These are phyloP conservation scores for Xylaria arbuscula DNA, from an alignment of 2,329 filamentous ascomycete genomes.

Conservation along the genomic window DNA sequence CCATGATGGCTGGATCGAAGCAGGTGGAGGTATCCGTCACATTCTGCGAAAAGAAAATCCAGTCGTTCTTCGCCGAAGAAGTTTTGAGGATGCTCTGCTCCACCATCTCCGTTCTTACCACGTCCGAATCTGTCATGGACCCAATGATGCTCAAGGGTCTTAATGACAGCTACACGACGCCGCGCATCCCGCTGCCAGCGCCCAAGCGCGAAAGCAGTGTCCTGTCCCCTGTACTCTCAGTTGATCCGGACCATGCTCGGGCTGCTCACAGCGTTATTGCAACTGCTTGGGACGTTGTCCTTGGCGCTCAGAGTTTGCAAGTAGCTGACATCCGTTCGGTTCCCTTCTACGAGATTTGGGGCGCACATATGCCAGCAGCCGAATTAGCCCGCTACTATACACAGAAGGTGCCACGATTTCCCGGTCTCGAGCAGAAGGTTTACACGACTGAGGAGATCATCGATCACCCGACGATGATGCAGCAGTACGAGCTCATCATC, in stretches of 20 bases:
- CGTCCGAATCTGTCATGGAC: conserved; percentile 59
- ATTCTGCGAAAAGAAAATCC: conserved; percentile 59
- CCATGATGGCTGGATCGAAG: conserved; percentile 53
- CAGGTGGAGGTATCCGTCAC: conserved; percentile 57
- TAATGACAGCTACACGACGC: conserved; percentile 54
- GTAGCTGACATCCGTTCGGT: conserved; percentile 59
- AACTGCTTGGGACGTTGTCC: conserved; percentile 58
- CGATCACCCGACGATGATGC: conserved; percentile 61
- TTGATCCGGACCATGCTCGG: conserved; percentile 56
- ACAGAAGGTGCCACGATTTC: conserved; percentile 54
- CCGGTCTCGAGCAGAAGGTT: conserved; percentile 51
- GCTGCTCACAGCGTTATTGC: conserved; percentile 57
- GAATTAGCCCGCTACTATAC: conserved; percentile 60
- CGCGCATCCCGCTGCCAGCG: conserved; percentile 56
- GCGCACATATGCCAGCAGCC: conserved; percentile 61
- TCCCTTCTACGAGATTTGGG: conserved; percentile 64
- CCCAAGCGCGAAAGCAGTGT: conserved; percentile 42
- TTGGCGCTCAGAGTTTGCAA: conserved; percentile 54
- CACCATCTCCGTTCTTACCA: conserved; percentile 59
- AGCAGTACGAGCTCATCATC: conserved; percentile 58
- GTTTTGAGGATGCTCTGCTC: conserved; percentile 59
- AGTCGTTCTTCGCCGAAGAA: conserved; percentile 56
- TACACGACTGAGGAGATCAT: conserved; percentile 62
- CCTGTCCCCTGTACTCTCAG: conserved; percentile 43
- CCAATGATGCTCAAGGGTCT: conserved; percentile 58